A percentile compares a stretch with the other conserved stretches of the same genome.
Conservation (phyloP, 1,284 basidiomycete genomes). For the Inonotus hispidus region DNA sequence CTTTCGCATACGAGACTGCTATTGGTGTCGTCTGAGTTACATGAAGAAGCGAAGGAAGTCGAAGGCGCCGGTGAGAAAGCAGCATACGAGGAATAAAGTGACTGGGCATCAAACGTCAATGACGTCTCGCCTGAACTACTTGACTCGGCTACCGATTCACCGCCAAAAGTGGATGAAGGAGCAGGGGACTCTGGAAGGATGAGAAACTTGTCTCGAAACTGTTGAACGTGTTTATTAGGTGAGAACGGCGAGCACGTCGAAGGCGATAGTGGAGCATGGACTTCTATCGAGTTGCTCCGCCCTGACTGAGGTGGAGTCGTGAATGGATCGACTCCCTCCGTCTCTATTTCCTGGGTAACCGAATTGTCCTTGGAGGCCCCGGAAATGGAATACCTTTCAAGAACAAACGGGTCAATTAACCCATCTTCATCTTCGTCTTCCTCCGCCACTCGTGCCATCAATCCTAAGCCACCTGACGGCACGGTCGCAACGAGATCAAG, state of each 20-base stretch:
- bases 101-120: conserved; percentile 4
- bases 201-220: background rate
- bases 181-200: background rate
- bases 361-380: background rate
- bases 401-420: conserved; percentile 11
- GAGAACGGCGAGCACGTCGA: background rate
- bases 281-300: background rate
- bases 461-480: background rate
- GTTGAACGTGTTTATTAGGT: background rate
- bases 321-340: background rate
- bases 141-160: background rate
- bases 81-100: background rate
- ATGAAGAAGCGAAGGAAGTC: background rate
- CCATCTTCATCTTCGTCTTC: conserved; percentile 10
- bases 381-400: background rate
- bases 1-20: background rate
- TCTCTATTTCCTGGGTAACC: background rate
- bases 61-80: background rate
- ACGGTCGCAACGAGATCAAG: background rate
- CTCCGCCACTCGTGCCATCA: background rate
- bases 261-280: background rate
- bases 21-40: background rate
- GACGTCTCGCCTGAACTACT: background rate
- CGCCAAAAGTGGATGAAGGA: background rate
- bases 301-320: background rate